phyloP scores from a whole-genome alignment of 1,284 basidiomycete genomes.

The Fistulina hepatica region DNA sequence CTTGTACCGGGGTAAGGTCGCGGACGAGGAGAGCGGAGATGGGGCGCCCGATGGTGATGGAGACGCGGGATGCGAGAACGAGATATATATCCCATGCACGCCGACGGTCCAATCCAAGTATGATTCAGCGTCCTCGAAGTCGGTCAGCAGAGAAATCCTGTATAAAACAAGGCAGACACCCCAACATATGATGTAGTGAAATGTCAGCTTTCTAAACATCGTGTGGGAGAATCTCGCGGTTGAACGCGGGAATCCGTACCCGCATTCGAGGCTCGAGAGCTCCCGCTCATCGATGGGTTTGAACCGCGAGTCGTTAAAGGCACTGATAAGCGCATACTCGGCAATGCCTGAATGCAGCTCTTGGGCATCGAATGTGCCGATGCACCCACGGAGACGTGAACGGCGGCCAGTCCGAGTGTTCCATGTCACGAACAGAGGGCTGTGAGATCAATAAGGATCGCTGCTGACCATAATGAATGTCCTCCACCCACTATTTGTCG shows the following conservation, averaged over 20 bases:
- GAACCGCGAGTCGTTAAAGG: slow-evolving; percentile 64
- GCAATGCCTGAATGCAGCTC: slow-evolving; percentile 67
- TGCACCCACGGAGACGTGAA: slow-evolving; percentile 80
- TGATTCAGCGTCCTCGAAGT: slow-evolving; percentile 78
- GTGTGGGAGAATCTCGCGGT: too few relatives aligned
- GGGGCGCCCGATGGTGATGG: slow-evolving; percentile 47
- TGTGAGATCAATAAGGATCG: slow-evolving; percentile 26
- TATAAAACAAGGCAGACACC: slow-evolving; percentile 4
- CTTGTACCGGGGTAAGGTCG: slow-evolving; percentile 36
- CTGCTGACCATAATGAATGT: not conserved
- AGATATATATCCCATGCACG: slow-evolving; percentile 85
- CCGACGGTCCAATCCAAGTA: slow-evolving; percentile 93
- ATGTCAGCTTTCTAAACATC: too few relatives aligned
- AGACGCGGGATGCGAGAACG: slow-evolving; percentile 67
- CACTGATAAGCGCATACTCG: slow-evolving; percentile 86
- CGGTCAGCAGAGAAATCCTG: slow-evolving; percentile 85
- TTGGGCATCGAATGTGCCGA: slow-evolving; percentile 84
- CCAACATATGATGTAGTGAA: slow-evolving; percentile 7
- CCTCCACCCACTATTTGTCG: slow-evolving; percentile 54
- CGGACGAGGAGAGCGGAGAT: slow-evolving; percentile 57
- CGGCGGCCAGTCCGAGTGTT: slow-evolving; percentile 58
- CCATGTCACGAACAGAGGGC: slow-evolving; percentile 97
- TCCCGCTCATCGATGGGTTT: slow-evolving; percentile 66
- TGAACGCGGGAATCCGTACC: slow-evolving; percentile 38
- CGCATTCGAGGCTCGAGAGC: slow-evolving; percentile 73